Percentiles rank a stretch among this genome's conserved stretches.
Conservation (phyloP, 2,329 filamentous ascomycete genomes). For the Periconia sp. region DNA sequence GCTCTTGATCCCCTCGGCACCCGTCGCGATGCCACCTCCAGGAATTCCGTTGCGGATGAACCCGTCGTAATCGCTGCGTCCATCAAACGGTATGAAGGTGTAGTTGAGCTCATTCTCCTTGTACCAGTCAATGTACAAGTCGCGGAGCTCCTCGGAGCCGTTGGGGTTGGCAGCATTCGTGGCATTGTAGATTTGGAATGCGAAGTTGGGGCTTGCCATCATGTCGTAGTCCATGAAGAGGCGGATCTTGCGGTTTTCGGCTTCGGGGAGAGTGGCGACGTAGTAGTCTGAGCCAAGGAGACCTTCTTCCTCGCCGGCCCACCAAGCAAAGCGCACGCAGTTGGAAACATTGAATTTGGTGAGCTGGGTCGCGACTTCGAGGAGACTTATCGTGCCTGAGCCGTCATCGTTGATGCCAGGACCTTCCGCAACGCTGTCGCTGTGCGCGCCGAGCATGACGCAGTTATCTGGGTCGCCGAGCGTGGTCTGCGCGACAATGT, state of each 20-base stretch:
- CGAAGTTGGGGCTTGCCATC: conserved; percentile 45
- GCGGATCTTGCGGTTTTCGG: conserved; percentile 44
- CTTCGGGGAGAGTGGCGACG: conserved; percentile 33
- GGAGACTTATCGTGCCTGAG: conserved; percentile 42
- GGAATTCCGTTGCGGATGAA: conserved; percentile 46
- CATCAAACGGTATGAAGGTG: conserved; percentile 44
- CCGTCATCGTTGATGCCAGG: conserved; percentile 48
- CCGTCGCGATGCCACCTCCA: conserved; percentile 45
- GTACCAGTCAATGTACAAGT: conserved; percentile 44
- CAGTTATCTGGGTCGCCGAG: conserved; percentile 43
- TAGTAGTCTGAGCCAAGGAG: conserved; percentile 45
- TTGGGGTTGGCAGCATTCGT: conserved; percentile 40
- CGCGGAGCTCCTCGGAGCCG: conserved; percentile 40
- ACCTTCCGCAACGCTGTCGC: conserved; percentile 44
- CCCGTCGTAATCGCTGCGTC: conserved; percentile 45
- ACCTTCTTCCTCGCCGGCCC: conserved; percentile 45
- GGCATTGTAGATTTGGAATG: conserved; percentile 45
- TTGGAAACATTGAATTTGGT: conserved; percentile 44
- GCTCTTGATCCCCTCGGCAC: conserved; percentile 46
- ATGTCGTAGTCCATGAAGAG: conserved; percentile 50
- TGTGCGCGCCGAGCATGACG: conserved; percentile 46
- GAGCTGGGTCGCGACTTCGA: conserved; percentile 44
- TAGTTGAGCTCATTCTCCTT: conserved; percentile 39
- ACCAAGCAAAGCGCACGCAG: conserved; percentile 45
- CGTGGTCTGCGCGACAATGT: conserved; percentile 45